Evolutionary conservation across 192 early-diverging fungal species (phyloP).

Genomic region (Podochytrium sp.): DNA sequence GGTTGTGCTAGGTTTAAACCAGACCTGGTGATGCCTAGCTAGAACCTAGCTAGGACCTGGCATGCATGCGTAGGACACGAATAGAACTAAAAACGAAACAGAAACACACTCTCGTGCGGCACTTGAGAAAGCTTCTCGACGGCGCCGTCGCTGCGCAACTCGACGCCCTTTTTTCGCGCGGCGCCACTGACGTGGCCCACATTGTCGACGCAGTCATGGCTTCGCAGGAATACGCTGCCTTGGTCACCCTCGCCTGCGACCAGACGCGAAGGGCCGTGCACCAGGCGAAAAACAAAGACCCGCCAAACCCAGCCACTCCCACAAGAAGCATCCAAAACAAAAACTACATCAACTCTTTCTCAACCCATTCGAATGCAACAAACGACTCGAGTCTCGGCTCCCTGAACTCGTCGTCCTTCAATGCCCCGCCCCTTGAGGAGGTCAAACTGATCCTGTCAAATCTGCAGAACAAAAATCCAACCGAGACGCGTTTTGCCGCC

Average conservation of each 20-base stretch:
- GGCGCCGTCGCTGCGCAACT: constrained; percentile 33
- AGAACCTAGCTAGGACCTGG: too few relatives aligned
- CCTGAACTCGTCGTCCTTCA: constrained; percentile 37
- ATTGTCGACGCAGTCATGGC: constrained; percentile 53
- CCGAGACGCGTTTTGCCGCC: constrained; percentile 41
- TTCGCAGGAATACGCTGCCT: constrained; percentile 46
- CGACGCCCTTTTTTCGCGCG: constrained; percentile 25
- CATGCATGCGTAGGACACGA: neutral
- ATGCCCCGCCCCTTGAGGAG: constrained; percentile 44
- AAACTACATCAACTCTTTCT: constrained; percentile 34
- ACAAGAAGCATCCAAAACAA: neutral
- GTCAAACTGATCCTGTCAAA: constrained; percentile 38
- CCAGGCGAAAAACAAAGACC: neutral
- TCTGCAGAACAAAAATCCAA: constrained; percentile 35
- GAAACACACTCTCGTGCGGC: constrained; percentile 46
- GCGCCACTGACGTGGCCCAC: constrained; percentile 18
- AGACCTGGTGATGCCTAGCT: too few relatives aligned
- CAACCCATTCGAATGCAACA: constrained; percentile 45
- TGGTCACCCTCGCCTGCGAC: constrained; percentile 35
- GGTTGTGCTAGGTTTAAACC: too few relatives aligned
- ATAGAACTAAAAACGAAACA: neutral
- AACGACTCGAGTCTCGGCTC: constrained; percentile 38
- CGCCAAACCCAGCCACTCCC: neutral
- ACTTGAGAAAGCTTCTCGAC: constrained; percentile 43
- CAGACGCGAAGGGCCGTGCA: constrained; percentile 31